Base-by-base conservation (phyloP, 306 rosid species). In the Trichosanthes truncata region DNA sequence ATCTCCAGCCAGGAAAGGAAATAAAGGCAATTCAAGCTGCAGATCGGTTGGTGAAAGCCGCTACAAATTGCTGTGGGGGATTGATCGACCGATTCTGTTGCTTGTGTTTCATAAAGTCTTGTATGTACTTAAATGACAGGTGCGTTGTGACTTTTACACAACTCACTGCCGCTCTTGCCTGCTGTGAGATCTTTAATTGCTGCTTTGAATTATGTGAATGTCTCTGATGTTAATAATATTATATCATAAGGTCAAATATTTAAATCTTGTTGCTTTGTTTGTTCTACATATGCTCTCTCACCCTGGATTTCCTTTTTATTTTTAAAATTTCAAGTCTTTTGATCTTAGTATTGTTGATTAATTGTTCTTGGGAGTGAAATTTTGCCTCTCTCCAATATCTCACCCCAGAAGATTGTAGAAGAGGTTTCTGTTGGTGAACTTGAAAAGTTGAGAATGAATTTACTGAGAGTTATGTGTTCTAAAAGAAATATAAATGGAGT, bases 161-260 rank as follows among this genome's bases (percentile, higher is more conserved):
- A 55, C 77, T 95, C 53, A 84, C 97, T 84, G 41, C 97, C 15
- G 99, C 97, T 75, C 87, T 95, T 52, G 88, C 97, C 55, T 95
- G 99, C 65, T 88, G 85, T 26, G 96, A 78, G 91, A 83, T 92
- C 83, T 17, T 93, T 59, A 89, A 86, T 59, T 95, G 97, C 38
- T 95, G 99, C 63, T 65, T 85, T 78, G 99, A 95, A 87, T 85
- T 95, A 25, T 91, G 92, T 38, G 87, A 81, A 4, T 84, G 84
- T 35, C 29, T 72, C 40, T 72, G 6, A 71, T 68, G 23, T 49
- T 87, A 35, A 76, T 31, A 71, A 36, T 6, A 15, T 1, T 15
- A 53, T 40, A 40, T 7, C 9, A 3, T 14, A 11, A 48, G 52
- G 3, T 48, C 45, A 7, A 6, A 6, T 0, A 40, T 40, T 40